These are phyloP conservation scores for Solanum neorickii DNA, from an alignment of 257 asterid genomes.

Conservation along the genomic window DNA sequence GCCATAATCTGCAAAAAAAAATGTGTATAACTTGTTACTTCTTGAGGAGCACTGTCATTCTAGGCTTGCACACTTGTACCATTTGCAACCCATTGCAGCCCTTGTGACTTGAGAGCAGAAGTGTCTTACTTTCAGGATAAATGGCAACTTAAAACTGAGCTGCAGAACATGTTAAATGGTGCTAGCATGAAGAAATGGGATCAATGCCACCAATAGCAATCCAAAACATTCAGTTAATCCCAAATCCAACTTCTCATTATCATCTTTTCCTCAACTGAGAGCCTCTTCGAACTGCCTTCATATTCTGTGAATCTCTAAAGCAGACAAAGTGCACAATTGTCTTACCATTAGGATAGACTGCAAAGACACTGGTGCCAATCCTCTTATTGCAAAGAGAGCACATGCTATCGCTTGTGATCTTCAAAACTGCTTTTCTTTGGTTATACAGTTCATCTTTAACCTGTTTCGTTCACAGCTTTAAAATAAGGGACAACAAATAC, in stretches of 20 bases:
- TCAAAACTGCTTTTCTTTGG: constrained; percentile 58
- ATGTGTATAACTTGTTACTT: neutral
- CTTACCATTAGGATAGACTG: constrained; percentile 83
- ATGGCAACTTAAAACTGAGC: neutral
- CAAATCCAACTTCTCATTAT: neutral
- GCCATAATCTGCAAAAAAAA: neutral
- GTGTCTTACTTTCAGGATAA: neutral
- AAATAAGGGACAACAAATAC: neutral
- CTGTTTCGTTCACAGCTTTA: constrained; percentile 19
- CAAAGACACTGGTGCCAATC: constrained; percentile 91
- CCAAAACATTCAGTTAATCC: neutral
- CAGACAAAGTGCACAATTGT: constrained; percentile 89
- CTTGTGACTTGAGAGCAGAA: neutral
- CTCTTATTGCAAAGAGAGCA: constrained; percentile 91
- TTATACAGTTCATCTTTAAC: constrained; percentile 73
- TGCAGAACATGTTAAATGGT: neutral
- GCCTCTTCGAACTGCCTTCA: constrained; percentile 70
- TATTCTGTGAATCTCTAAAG: constrained; percentile 79
- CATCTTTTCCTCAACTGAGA: constrained; percentile 41
- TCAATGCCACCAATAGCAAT: neutral
- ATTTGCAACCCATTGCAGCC: neutral
- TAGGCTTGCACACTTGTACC: neutral
- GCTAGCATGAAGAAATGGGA: neutral
- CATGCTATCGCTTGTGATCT: constrained; percentile 69
- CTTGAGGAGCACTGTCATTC: neutral